Percentiles rank a stretch among this genome's conserved stretches.
These are phyloP conservation scores for Leptomonas seymouri DNA, from an alignment of 208 protist genomes.

Conservation along the genomic window DNA sequence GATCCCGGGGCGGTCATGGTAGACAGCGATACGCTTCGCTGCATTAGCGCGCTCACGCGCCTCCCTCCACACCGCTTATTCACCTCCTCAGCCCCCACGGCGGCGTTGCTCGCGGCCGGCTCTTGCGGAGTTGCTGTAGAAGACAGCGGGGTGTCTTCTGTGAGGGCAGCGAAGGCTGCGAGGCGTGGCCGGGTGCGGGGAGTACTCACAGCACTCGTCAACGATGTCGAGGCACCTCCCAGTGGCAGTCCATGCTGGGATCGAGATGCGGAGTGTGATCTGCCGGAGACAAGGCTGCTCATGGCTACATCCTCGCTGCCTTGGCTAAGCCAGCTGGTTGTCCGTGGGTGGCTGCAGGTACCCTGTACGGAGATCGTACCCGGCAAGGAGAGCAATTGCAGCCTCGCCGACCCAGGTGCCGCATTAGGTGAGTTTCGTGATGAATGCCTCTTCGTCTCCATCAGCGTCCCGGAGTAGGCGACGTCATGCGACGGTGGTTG, in stretches of 20 bases:
- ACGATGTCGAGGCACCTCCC: not conserved
- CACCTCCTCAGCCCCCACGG: not conserved
- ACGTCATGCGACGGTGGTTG: not conserved
- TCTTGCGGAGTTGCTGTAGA: slow-evolving; percentile 15
- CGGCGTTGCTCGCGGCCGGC: not conserved
- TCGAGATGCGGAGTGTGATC: slow-evolving; percentile 22
- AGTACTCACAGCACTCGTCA: not conserved
- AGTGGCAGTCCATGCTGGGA: slow-evolving; percentile 10
- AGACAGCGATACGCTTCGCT: slow-evolving; percentile 16
- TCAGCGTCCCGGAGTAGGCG: not conserved
- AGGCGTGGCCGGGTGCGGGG: slow-evolving; percentile 19
- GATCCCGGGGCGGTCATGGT: slow-evolving; percentile 5
- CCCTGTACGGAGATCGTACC: not conserved
- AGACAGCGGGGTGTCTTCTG: slow-evolving; percentile 23
- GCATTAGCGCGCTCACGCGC: not conserved
- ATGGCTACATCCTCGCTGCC: slow-evolving; percentile 21
- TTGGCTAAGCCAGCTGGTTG: slow-evolving; percentile 17
- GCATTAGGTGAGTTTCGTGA: slow-evolving; percentile 3
- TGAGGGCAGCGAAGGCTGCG: slow-evolving; percentile 24
- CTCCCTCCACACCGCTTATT: slow-evolving; percentile 1
- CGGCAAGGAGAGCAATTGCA: slow-evolving; percentile 21
- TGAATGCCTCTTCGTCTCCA: not conserved
- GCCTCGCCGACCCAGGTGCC: slow-evolving; percentile 10
- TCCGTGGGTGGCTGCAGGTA: slow-evolving; percentile 12
- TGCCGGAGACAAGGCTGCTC: slow-evolving; percentile 27